Percentiles rank a stretch among this genome's conserved stretches.
phyloP scores from a whole-genome alignment of 192 early-diverging fungal genomes.

The Coemansia sp. region DNA sequence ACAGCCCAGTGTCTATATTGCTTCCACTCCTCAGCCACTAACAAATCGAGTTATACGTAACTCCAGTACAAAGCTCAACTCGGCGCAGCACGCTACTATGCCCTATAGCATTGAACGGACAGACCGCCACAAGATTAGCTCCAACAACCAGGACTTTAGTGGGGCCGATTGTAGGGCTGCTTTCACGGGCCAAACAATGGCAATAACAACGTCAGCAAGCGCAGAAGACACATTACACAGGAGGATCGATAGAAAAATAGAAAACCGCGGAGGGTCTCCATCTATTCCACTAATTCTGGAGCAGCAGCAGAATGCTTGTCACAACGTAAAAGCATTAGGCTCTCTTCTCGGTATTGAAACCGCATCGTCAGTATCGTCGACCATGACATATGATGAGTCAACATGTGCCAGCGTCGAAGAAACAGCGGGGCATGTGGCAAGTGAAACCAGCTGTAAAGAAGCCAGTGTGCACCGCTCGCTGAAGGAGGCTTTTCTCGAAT shows the following conservation, averaged over 20 bases:
- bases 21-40: slow-evolving; percentile 2
- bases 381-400: slow-evolving; percentile 2
- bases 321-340: neutral
- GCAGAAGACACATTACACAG: slow-evolving; percentile 1
- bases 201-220: slow-evolving; percentile 17
- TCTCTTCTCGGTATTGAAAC: slow-evolving; percentile 5
- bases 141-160: neutral
- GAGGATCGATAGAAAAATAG: neutral
- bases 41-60: slow-evolving; percentile 34
- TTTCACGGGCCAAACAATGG: too few species aligned
- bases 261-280: slow-evolving; percentile 16
- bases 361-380: slow-evolving; percentile 7
- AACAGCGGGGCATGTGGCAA: neutral
- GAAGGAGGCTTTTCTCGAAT: slow-evolving; percentile 10
- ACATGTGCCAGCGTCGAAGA: neutral
- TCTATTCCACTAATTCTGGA: slow-evolving; percentile 37
- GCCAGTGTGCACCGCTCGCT: slow-evolving; percentile 10
- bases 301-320: slow-evolving; percentile 17
- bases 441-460: neutral
- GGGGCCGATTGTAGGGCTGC: too few species aligned
- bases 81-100: slow-evolving; percentile 9
- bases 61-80: slow-evolving; percentile 21
- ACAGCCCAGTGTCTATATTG: neutral
- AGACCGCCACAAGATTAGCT: slow-evolving; percentile 17
- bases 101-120: slow-evolving; percentile 32